Conservation (phyloP, 1,284 basidiomycete species). For the Rhodotorula glutinis region DNA sequence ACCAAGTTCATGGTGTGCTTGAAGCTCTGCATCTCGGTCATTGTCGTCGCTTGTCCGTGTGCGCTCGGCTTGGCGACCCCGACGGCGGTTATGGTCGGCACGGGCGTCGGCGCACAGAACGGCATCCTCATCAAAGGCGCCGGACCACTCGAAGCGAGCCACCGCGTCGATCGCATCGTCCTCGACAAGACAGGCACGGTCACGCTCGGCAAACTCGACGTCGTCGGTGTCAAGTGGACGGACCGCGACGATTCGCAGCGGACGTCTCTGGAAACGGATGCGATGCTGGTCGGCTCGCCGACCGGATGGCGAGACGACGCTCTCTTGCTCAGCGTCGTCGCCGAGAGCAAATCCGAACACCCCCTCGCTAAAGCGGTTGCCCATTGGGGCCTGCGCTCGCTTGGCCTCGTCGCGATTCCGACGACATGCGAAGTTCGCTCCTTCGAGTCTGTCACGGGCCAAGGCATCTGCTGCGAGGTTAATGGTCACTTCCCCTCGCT, state of each 20-base stretch:
- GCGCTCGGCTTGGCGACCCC: slow-evolving; percentile 94
- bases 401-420: slow-evolving; percentile 54
- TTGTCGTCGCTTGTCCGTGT: slow-evolving; percentile 98
- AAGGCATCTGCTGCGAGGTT: slow-evolving; percentile 64
- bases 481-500: slow-evolving; percentile 51
- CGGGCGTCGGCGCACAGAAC: slow-evolving; percentile 92
- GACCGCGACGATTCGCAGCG: slow-evolving; percentile 3
- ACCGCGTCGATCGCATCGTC: slow-evolving; percentile 73
- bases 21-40: slow-evolving; percentile 95
- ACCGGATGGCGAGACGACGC: slow-evolving; percentile 41
- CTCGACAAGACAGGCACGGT: slow-evolving; percentile 98
- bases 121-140: slow-evolving; percentile 99
- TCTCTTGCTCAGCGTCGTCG: slow-evolving; percentile 66
- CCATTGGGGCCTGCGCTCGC: slow-evolving; percentile 66
- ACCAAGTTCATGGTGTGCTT: slow-evolving; percentile 88
- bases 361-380: slow-evolving; percentile 91
- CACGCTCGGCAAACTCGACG: slow-evolving; percentile 76
- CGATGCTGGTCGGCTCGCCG: slow-evolving; percentile 9
- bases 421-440: slow-evolving; percentile 54
- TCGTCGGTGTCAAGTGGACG: slow-evolving; percentile 70
- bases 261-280: slow-evolving; percentile 8
- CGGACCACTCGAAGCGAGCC: slow-evolving; percentile 85
- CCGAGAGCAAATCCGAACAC: slow-evolving; percentile 91
- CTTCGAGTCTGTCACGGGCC: slow-evolving; percentile 85
- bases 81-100: slow-evolving; percentile 99